Evolutionary conservation across 495 filamentous ascomycete genomes (phyloP), one percentile per base, ranked within the genome.

Genomic region (Aspergillus heteromorphus): DNA sequence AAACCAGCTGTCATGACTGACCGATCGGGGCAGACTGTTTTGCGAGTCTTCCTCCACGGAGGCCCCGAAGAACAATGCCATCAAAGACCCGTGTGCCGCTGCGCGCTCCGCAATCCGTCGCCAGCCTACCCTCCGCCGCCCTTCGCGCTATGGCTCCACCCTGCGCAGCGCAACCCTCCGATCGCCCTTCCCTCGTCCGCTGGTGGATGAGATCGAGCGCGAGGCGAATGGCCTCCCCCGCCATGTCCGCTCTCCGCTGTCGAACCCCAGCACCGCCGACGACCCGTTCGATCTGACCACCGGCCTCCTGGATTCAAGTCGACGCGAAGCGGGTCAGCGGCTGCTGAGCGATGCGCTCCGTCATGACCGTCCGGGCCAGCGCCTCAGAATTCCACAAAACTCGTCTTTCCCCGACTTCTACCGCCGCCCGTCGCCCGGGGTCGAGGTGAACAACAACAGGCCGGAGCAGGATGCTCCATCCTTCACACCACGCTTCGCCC

Each of bases 41-140:
- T 76, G 78, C 60, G 78, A 82, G 60, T 79, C 82, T 54, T 64
- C 70, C 30, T 60, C 65, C 40, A 49, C 63, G 23, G 75, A 77
- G 49, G 80, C 78, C 14, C 65, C 77, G 54, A 83, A 83, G 61
- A 82, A 83, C 60, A 70, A 76, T 45, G 60, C 71, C 55, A 84
- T 85, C 55, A 72, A 76, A 40, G 78, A 85, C 48, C 63, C 73
- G 17, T 78, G 85, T 42, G 80, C 85, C 40, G 73, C 75, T 53
- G 73, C 81, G 58, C 87, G 90, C 62, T 92, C 88, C 20, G 65
- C 84, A 6, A 95, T 95, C 58, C 83, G 88, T 52, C 82, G 85
- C 61, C 72, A 76, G 62, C 55, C 69, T 54, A 67, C 69, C 48
- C 61, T 75, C 51, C 78, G 78, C 13, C 68, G 69, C 34, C 57